Evolutionary conservation across 148 eudicot species (phyloP), one percentile per base, ranked within the genome.

Genomic region (Heliamphora exappendiculata): DNA sequence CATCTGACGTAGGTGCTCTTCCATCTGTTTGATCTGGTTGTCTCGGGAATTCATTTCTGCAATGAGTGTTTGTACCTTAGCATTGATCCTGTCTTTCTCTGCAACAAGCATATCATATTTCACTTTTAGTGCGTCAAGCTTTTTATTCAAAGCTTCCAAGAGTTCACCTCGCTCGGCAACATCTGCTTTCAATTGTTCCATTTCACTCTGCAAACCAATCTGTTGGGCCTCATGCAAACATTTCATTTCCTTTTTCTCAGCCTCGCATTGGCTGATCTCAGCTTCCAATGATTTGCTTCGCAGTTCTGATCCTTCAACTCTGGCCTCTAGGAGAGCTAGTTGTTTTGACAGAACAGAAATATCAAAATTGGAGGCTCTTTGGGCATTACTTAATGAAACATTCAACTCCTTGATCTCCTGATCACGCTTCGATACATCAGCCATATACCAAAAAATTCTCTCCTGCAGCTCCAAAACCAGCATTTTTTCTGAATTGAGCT

Each of bases 71-170:
- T 88, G 89, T 37, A 90, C 22, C 78, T 84, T 81, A 34, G 96
- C 92, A 47, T 69, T 70, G 16, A 67, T 33, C 72, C 78, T 87
- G 28, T 89, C 94, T 84, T 85, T 95, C 82, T 92, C 92, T 0
- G 82, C 86, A 86, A 77, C 69, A 68, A 92, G 81, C 76, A 55
- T 82, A 82, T 88, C 88, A 57, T 83, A 83, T 55, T 89, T 83
- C 22, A 80, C 80, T 71, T 84, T 89, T 50, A 78, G 79, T 29
- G 55, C 57, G 77, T 95, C 97, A 60, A 89, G 78, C 54, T 72
- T 82, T 67, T 87, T 76, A 77, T 87, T 94, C 84, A 89, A 20
- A 73, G 73, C 79, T 26, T 91, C 88, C 31, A 87, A 81, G 14
- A 42, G 19, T 75, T 57, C 71, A 72, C 49, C 47, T 62, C 78